Base-by-base conservation (phyloP, 495 filamentous ascomycete species). In the Achaetomiella virescens region DNA sequence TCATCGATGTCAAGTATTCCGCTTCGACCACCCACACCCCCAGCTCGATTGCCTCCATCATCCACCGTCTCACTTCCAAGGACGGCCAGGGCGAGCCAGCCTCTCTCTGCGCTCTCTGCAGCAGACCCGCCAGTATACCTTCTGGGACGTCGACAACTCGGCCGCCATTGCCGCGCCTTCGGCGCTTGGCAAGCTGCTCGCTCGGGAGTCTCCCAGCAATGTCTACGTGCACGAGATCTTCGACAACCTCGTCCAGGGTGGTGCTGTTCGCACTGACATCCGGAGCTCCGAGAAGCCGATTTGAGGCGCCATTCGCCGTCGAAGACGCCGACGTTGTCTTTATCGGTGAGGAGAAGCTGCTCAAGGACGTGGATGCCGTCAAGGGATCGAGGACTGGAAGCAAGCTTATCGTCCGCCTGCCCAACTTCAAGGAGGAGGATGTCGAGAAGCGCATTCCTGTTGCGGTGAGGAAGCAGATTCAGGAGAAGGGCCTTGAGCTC, bases 71-170 rank as follows among this genome's bases (percentile, higher is more conserved):
- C 43, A 85, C 89, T 64, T 69, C 70, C 61, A 82, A 89, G 67
- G 77, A 84, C 31, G 78, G 75, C 56, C 61, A 63, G 36, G 67
- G 65, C 5, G 81, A 79, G 40, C 82, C 38, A 70, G 76, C 45
- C 77, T 76, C 56, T 62, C 55, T 53, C 54, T 72, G 41, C 59
- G 58, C 43, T 59, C 66, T 3, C 64, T 72, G 18, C 71, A 77
- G 24, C 65, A 69, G 31, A 82, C 86, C 25, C 78, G 88, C 65
- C 88, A 97, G 64, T 98, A 91, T 75, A 82, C 84, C 20, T 96
- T 98, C 78, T 98, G 91, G 93, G 89, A 97, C 67, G 70, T 87
- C 17, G 93, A 95, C 59, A 82, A 82, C 66, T 92, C 90, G 22
- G 69, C 71, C 1, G 81, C 85, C 33, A 77, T 74, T 40, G 75